A percentile compares a stretch with the other conserved stretches of the same genome.
These are phyloP conservation scores for Neonectria punicea DNA, from an alignment of 2,329 filamentous ascomycete genomes.

Conservation along the genomic window DNA sequence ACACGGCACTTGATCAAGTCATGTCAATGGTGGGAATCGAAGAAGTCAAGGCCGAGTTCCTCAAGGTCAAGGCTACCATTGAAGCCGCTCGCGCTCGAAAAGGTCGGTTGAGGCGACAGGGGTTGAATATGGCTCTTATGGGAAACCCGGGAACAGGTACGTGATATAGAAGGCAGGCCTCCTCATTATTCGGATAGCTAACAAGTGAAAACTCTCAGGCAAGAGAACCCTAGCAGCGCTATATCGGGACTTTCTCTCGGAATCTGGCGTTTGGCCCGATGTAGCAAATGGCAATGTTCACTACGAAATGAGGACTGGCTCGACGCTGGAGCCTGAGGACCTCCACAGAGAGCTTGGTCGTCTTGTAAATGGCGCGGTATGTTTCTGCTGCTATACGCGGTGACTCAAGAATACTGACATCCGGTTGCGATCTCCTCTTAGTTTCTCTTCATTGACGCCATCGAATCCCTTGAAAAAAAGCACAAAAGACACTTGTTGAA, in stretches of 20 bases:
- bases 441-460: neutral
- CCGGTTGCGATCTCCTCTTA: too few species aligned
- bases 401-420: neutral
- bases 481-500: neutral
- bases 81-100: neutral
- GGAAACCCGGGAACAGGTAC: neutral
- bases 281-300: neutral
- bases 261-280: neutral
- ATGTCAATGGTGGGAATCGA: neutral
- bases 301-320: neutral
- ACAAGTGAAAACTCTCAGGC: neutral
- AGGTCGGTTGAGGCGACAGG: neutral
- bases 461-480: neutral
- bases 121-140: neutral
- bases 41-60: neutral
- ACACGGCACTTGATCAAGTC: neutral
- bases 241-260: neutral
- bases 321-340: neutral
- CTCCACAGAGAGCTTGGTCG: neutral
- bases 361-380: neutral
- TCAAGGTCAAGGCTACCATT: neutral
- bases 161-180: neutral
- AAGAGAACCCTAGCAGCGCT: neutral
- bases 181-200: neutral
- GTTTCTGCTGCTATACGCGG: neutral